Base-by-base conservation (phyloP, 1,284 basidiomycete genomes). In the Wallemia ichthyophaga region DNA sequence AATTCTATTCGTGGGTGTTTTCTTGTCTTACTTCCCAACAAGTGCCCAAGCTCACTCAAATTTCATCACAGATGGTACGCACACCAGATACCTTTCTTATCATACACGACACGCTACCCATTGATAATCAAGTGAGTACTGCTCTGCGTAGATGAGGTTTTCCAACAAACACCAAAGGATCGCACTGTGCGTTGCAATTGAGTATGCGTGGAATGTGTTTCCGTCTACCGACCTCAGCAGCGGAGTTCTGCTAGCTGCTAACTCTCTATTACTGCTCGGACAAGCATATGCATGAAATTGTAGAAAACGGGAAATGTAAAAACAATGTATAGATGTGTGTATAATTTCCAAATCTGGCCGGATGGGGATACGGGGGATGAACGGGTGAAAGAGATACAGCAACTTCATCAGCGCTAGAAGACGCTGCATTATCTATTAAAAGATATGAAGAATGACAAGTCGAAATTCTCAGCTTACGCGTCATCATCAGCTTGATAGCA, bases 1-100 rank as follows among this genome's bases (percentile, higher is more conserved):
- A 99, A 66, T 99, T 99, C 71, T 95, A 95, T 69, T 82, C 84
- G 2, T 98, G 92, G n/a, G 37, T 13, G n/a, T 11, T 48, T 3
- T 11, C 11, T 48, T 48, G 37, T 48, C 13, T 48, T 5, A 21
- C 37, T 48, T n/a, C n/a, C n/a, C n/a, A n/a, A n/a, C n/a, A n/a
- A n/a, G n/a, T n/a, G n/a, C n/a, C n/a, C n/a, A n/a, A n/a, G n/a
- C n/a, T n/a, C n/a, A n/a, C n/a, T n/a, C n/a, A n/a, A 11, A 48
- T 48, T 19, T 21, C 5, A 48, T 5, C 5, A 11, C 37, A 48
- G 37, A 19, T 48, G 37, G 94, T 96, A 96, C 69, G 87, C 84
- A 13, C 83, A 88, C 63, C 86, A 92, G 64, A 69, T 94, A n/a
- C 87, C 89, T 0, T 80, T 92, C 65, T 71, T 98, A 25, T 72